A percentile compares a stretch with the other conserved stretches of the same genome.
These are phyloP conservation scores for Leptographium flavum DNA, from an alignment of 2,329 filamentous ascomycete species.

Conservation along the genomic window DNA sequence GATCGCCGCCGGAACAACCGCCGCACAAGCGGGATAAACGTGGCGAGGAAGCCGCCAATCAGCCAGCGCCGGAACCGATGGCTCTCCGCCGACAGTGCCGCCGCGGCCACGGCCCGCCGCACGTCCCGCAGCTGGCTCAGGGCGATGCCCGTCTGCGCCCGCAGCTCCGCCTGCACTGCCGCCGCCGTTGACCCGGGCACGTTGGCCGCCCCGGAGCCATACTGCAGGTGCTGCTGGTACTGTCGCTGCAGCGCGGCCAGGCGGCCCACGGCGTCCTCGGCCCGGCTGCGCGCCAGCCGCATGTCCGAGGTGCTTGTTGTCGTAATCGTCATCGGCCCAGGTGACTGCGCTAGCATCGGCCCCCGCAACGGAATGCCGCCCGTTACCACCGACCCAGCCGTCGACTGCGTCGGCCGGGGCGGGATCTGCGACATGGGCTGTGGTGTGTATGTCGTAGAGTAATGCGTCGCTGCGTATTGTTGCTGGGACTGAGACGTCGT, in stretches of 20 bases:
- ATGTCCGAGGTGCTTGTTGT: slow-evolving; percentile 8
- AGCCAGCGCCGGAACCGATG: slow-evolving; percentile 39
- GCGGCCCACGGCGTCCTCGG: slow-evolving; percentile 20
- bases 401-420: slow-evolving; percentile 11
- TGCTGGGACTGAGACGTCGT: not conserved
- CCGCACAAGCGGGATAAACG: slow-evolving; percentile 37
- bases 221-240: slow-evolving; percentile 12
- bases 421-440: slow-evolving; percentile 8
- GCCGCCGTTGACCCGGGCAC: slow-evolving; percentile 18
- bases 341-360: slow-evolving; percentile 9
- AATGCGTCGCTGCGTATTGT: not conserved
- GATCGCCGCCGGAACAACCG: slow-evolving; percentile 32
- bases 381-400: slow-evolving; percentile 5
- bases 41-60: slow-evolving; percentile 35
- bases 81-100: slow-evolving; percentile 29
- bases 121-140: slow-evolving; percentile 29
- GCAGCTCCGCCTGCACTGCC: slow-evolving; percentile 28
- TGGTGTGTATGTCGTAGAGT: too few species aligned
- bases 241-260: slow-evolving; percentile 20
- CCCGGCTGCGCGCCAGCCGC: slow-evolving; percentile 9
- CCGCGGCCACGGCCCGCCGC: slow-evolving; percentile 26
- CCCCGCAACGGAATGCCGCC: not conserved
- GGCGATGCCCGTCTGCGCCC: slow-evolving; percentile 26
- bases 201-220: slow-evolving; percentile 12
- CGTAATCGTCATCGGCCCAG: slow-evolving; percentile 9